Base-by-base conservation (phyloP, 345 rosid species). In the Litchi chinensis region DNA sequence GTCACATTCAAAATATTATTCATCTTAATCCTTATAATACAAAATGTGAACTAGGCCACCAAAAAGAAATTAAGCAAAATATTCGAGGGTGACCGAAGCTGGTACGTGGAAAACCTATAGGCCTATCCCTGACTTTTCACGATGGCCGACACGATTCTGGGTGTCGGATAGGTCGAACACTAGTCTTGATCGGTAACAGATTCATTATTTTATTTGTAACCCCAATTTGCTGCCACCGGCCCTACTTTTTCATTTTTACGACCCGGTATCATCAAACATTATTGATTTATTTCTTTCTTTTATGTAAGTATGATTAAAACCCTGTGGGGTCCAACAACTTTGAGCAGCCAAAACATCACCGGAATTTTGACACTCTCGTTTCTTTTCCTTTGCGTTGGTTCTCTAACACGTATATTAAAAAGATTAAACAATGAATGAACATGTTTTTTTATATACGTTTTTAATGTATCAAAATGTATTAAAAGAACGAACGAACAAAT, bases 101-200 rank as follows among this genome's bases (percentile, higher is more conserved):
- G 26, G 26, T 60, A 60, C 65, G 65, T 60, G 6, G 26, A 60
- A 21, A 7, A 60, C 28, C 65, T 60, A 60, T 59, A 21, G n/a
- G 64, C 4, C n/a, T 7, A 44, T 13, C 32, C 16, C 48, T 18
- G 26, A 32, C 68, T 74, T 78, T 64, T 69, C 54, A 28, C 76
- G 64, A 64, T 82, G 81, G 84, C 84, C 79, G 84, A 82, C 84
- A 82, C 41, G 68, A 82, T 82, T 82, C 79, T 74, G 43, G 18
- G 0, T 63, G 71, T 77, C 76, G 26, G 65, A 60, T 60, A 19
- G 28, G 26, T 22, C 28, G 2, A 22, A 60, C 28, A 21, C 65
- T 21, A 8, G 24, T 19, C 8, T 70, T 48, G 3, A 2, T 68
- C 56, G 59, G 43, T 68, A 21, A n/a, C 54, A 9, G 6, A 43